A percentile compares a stretch with the other conserved stretches of the same genome.
Evolutionary conservation across 768 basidiomycete species (phyloP).

Genomic region (Boletus sp.): DNA sequence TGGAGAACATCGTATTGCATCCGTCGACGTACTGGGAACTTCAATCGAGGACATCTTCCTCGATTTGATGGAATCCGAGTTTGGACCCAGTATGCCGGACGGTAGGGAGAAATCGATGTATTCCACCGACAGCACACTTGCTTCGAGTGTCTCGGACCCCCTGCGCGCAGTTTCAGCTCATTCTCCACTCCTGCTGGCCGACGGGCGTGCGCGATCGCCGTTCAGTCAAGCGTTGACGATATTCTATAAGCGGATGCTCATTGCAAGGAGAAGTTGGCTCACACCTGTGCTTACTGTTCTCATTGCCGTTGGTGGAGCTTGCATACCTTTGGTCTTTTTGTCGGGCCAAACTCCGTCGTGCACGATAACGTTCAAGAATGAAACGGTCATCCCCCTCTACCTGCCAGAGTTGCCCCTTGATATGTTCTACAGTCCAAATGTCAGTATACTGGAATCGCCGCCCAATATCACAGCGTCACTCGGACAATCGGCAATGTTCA

Average conservation of each 20-base stretch:
- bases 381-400: conserved; percentile 48
- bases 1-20: conserved; percentile 37
- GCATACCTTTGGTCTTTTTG: conserved; percentile 68
- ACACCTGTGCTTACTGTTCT: conserved; percentile 53
- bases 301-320: conserved; percentile 60
- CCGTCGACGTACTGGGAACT: conserved; percentile 69
- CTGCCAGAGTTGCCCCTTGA: conserved; percentile 48
- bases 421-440: conserved; percentile 29
- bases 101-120: conserved; percentile 25
- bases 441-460: conserved; percentile 50
- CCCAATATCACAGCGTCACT: conserved; percentile 49
- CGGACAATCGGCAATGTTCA: conserved; percentile 37
- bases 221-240: conserved; percentile 69
- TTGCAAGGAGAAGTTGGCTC: conserved; percentile 68
- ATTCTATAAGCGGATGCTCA: conserved; percentile 65
- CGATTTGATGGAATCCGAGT: conserved; percentile 54
- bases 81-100: conserved; percentile 17
- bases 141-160: neutral
- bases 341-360: conserved; percentile 52
- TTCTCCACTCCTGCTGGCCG: conserved; percentile 32
- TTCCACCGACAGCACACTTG: conserved; percentile 2
- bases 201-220: conserved; percentile 54
- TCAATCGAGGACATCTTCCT: conserved; percentile 85
- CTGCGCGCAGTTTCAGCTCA: neutral
- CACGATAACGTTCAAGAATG: conserved; percentile 35